Conservation (phyloP, 1,284 basidiomycete species). For the Sphagnurus paluster region DNA sequence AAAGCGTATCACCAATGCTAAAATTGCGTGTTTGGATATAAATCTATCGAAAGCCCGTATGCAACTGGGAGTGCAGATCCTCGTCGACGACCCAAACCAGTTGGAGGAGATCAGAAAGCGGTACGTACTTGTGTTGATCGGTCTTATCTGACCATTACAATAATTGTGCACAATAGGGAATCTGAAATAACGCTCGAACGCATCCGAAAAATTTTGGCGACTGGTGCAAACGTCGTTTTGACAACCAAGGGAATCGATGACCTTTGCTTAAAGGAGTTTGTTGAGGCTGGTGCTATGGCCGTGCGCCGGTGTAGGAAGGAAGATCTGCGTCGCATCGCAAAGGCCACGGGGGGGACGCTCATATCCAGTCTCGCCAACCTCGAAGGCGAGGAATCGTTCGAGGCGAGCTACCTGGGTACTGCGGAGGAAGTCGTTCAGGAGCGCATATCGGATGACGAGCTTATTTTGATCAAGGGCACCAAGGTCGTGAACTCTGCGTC, state of each 20-base stretch:
- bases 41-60: constrained; percentile 97
- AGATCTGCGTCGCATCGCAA: constrained; percentile 95
- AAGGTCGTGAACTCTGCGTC: constrained; percentile 95
- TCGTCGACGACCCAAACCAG: constrained; percentile 96
- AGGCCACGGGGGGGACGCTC: constrained; percentile 94
- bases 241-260: constrained; percentile 99
- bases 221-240: constrained; percentile 96
- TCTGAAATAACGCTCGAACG: constrained; percentile 96
- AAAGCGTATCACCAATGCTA: constrained; percentile 89
- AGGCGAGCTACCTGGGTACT: constrained; percentile 83
- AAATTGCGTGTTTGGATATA: constrained; percentile 98
- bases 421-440: constrained; percentile 98
- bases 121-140: constrained; percentile 36
- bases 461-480: constrained; percentile 96
- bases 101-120: constrained; percentile 95
- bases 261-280: constrained; percentile 97
- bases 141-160: neutral
- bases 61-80: constrained; percentile 97
- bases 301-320: constrained; percentile 98
- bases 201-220: constrained; percentile 92
- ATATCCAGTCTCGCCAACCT: constrained; percentile 94
- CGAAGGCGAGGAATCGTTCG: constrained; percentile 98
- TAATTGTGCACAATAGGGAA: constrained; percentile 58
- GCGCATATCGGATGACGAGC: constrained; percentile 97
- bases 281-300: constrained; percentile 99